Conservation (phyloP, 164 flowering plant genomes). For the Magnolia officinalis region DNA sequence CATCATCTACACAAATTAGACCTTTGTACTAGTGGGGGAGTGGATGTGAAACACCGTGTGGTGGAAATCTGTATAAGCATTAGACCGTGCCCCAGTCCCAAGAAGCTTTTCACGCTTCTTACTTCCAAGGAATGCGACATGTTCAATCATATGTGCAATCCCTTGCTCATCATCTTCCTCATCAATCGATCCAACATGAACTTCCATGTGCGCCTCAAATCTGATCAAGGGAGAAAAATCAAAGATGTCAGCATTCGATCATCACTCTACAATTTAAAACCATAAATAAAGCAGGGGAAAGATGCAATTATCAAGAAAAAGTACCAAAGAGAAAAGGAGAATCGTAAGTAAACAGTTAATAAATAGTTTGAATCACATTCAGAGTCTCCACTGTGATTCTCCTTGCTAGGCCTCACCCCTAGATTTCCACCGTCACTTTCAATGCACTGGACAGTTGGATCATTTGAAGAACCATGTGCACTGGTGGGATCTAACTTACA, state of each 20-base stretch:
- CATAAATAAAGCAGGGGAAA: background rate
- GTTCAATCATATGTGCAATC: slow-evolving; percentile 99
- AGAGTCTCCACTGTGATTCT: no score
- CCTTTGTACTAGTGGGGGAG: slow-evolving; percentile 87
- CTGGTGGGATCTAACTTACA: no score
- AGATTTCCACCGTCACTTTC: no score
- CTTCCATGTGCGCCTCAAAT: slow-evolving; percentile 99
- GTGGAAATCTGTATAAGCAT: slow-evolving; percentile 99
- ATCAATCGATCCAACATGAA: slow-evolving; percentile 97
- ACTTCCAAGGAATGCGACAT: slow-evolving; percentile 98
- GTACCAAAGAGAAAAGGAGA: background rate
- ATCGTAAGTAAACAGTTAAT: no score
- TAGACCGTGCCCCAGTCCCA: slow-evolving; percentile 97
- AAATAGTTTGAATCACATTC: no score
- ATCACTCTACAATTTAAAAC: background rate
- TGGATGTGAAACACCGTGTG: slow-evolving; percentile 98
- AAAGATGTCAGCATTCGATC: background rate
- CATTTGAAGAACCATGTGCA: no score
- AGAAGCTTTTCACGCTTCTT: slow-evolving; percentile 98
- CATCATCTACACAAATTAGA: slow-evolving; percentile 9
- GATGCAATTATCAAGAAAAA: background rate
- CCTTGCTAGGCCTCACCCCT: no score
- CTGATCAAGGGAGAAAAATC: slow-evolving; percentile 25
- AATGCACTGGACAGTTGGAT: no score
- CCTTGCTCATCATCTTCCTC: slow-evolving; percentile 99